phyloP scores from a whole-genome alignment of 169 alveolate genomes.

The Amoebophrya sp. region DNA sequence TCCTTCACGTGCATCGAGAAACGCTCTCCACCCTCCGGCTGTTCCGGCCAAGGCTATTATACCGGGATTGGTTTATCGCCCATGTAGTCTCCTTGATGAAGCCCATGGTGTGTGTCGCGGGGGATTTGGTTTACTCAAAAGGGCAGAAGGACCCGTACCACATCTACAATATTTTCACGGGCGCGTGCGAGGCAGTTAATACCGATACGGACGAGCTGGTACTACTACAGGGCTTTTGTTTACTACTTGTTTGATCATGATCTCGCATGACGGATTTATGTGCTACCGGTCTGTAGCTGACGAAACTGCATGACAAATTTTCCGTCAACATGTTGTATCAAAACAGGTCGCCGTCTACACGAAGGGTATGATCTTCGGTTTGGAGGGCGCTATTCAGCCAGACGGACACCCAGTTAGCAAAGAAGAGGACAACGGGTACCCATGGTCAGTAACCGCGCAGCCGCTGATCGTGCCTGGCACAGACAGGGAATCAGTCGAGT shows the following conservation, averaged over 20 bases:
- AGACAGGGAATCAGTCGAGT: neutral
- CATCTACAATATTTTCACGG: neutral
- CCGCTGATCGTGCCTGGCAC: neutral
- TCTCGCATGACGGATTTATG: too few relatives aligned
- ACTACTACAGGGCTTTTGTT: too few relatives aligned
- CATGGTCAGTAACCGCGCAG: neutral
- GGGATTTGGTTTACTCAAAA: neutral
- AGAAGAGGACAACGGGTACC: too few relatives aligned
- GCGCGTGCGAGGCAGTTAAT: neutral
- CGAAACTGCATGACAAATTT: too few relatives aligned
- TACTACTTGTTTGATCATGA: too few relatives aligned
- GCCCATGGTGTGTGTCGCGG: neutral
- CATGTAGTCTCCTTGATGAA: neutral
- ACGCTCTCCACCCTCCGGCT: neutral
- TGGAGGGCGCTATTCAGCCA: neutral
- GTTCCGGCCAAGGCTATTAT: neutral
- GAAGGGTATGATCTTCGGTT: neutral
- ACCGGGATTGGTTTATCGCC: neutral
- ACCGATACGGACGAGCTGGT: neutral
- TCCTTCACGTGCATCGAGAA: neutral
- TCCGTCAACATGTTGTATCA: too few relatives aligned
- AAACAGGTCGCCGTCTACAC: neutral
- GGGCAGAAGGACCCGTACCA: neutral
- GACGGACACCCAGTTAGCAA: too few relatives aligned
- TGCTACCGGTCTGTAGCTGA: too few relatives aligned